phyloP scores from a whole-genome alignment of 345 rosid genomes.

The Melaleuca quinquenervia region DNA sequence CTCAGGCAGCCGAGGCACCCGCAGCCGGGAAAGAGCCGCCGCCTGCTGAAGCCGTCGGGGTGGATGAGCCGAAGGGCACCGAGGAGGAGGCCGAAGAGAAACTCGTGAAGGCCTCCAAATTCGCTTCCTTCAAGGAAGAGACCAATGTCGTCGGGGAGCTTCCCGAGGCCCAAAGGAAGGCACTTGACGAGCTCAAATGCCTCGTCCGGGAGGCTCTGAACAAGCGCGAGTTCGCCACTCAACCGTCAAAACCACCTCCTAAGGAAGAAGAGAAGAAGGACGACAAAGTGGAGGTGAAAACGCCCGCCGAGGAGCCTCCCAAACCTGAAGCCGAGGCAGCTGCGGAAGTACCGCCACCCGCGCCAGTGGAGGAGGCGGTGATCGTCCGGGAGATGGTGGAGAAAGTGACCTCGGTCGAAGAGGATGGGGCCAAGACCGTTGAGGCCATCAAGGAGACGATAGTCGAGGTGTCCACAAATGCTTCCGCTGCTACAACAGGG shows the following conservation, averaged over 20 bases:
- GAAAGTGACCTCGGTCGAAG: background rate
- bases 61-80: background rate
- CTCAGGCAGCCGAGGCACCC: background rate
- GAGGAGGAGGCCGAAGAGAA: conserved; percentile 1
- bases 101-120: background rate
- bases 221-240: conserved; percentile 5
- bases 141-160: conserved; percentile 11
- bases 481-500: conserved; percentile 9
- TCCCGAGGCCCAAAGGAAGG: conserved; percentile 11
- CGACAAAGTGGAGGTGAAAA: background rate
- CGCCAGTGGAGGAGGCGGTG: background rate
- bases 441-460: conserved; percentile 86
- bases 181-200: conserved; percentile 13
- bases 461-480: conserved; percentile 31
- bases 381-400: background rate
- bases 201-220: conserved; percentile 5
- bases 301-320: background rate
- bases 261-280: background rate
- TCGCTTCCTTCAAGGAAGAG: conserved; percentile 15
- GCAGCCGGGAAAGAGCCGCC: background rate
- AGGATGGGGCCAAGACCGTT: conserved; percentile 55
- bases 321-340: background rate
- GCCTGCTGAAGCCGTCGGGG: background rate
- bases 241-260: background rate
- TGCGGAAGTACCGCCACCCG: background rate